Percentiles rank a stretch among this genome's conserved stretches.
phyloP scores from a whole-genome alignment of 495 filamentous ascomycete species.

The Parmelia sp. region DNA sequence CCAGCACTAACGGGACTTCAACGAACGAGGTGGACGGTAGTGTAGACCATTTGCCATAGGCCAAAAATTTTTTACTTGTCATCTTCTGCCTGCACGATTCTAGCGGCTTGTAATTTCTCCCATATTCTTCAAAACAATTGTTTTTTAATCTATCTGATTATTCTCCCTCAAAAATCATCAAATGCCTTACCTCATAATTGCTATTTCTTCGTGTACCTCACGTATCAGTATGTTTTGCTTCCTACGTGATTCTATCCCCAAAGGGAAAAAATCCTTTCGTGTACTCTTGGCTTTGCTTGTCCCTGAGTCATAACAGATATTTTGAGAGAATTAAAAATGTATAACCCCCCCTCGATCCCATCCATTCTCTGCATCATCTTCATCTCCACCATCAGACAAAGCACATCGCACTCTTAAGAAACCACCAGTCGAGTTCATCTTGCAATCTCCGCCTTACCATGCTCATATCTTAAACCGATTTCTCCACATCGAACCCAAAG shows the following conservation, averaged over 20 bases:
- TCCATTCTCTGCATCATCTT: background rate
- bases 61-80: background rate
- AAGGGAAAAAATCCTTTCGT: background rate
- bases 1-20: conserved; percentile 9
- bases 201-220: too few species aligned
- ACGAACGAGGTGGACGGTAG: conserved; percentile 13
- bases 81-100: background rate
- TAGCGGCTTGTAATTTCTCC: background rate
- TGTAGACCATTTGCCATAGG: conserved; percentile 21
- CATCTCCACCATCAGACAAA: background rate
- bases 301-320: background rate
- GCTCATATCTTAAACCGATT: background rate
- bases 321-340: background rate
- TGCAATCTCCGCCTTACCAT: background rate
- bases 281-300: background rate
- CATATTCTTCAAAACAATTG: too few species aligned
- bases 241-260: too few species aligned
- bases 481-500: too few species aligned
- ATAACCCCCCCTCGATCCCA: background rate
- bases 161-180: background rate
- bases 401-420: background rate
- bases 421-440: background rate
- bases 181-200: background rate
- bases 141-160: too few species aligned
- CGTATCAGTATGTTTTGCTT: too few species aligned